Base-by-base conservation (phyloP, 2,329 filamentous ascomycete species). In the Onygenales sp. region DNA sequence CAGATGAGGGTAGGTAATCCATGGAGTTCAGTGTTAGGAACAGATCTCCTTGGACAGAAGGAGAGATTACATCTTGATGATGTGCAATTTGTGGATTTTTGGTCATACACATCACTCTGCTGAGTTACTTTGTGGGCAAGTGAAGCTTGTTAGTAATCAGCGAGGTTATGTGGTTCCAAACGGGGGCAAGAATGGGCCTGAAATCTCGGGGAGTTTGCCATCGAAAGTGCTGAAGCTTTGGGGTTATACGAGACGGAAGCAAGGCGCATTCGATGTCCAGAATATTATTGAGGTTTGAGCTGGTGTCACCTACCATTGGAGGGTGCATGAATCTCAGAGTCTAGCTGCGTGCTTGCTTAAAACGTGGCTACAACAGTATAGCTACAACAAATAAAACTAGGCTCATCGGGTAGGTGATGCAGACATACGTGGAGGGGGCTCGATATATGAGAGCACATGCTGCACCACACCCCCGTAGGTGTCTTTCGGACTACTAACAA, bases 21-120 rank as follows among this genome's bases (percentile, higher is more conserved):
- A 0, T 76, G 73, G 69, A 69, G 67, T 9, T 70, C 72, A 2
- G 79, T 74, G 0, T 83, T 80, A 21, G 45, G 32, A 27, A 81
- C 78, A 0, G 75, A 81, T 39, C 58, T 78, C 8, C 58, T 74
- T 21, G 55, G 54, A 1, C 57, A 44, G 11, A 33, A 48, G 32
- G 52, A 60, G 13, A 38, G 35, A 36, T 33, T 52, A 27, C 1
- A 1, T 17, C 43, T 44, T 8, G 1, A 44, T 44, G 57, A 61
- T 21, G 67, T 72, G 0, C 64, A 66, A 39, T 54, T 54, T 56
- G n/a, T 74, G 70, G 72, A 58, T 72, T 1, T 73, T 69, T 59
- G 72, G 72, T 0, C 64, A 71, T 50, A 75, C 72, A 6, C 71
- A 73, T 55, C 66, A 64, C 39, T 68, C 69, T 27, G 67, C 63